These are phyloP conservation scores for Antarctomyces pellizariae DNA, from an alignment of 495 filamentous ascomycete species.

Conservation along the genomic window DNA sequence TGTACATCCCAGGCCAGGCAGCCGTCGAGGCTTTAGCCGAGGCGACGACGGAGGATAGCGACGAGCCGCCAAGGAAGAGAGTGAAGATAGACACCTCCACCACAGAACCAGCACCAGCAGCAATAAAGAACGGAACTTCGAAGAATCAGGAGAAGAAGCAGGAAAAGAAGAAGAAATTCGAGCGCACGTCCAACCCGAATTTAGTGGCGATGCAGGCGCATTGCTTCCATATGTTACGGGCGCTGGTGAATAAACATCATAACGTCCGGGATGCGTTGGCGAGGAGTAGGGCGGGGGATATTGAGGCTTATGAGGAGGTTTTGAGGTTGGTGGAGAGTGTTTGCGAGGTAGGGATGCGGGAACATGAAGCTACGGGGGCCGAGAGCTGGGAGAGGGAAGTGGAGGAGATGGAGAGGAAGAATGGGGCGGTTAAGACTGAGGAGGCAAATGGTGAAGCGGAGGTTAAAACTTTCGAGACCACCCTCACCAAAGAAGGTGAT, in stretches of 20 bases:
- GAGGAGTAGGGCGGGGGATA: slow-evolving; percentile 35
- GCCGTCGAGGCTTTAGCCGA: slow-evolving; percentile 10
- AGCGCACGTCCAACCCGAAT: slow-evolving; percentile 29
- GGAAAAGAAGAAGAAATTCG: slow-evolving; percentile 21
- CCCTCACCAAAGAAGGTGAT: slow-evolving; percentile 9
- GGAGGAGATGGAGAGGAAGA: slow-evolving; percentile 13
- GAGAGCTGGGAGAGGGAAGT: slow-evolving; percentile 31
- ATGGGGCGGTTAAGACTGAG: slow-evolving; percentile 13
- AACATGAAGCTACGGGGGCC: slow-evolving; percentile 34
- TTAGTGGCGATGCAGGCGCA: slow-evolving; percentile 72
- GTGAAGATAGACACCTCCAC: background rate
- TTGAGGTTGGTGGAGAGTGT: slow-evolving; percentile 41
- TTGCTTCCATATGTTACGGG: slow-evolving; percentile 73
- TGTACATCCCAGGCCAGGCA: slow-evolving; percentile 50
- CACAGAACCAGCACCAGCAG: background rate
- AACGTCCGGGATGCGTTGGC: slow-evolving; percentile 68
- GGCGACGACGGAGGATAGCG: slow-evolving; percentile 15
- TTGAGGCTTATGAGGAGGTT: slow-evolving; percentile 45
- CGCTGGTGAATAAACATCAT: slow-evolving; percentile 52
- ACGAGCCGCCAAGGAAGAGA: slow-evolving; percentile 18
- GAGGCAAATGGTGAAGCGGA: slow-evolving; percentile 10
- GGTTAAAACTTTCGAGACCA: too few species aligned
- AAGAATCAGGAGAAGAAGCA: too few species aligned
- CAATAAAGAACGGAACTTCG: background rate
- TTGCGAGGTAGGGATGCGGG: slow-evolving; percentile 45